A percentile compares a stretch with the other conserved stretches of the same genome.
Evolutionary conservation across 2,329 filamentous ascomycete species (phyloP).

Genomic region (Apiospora malaysiana): DNA sequence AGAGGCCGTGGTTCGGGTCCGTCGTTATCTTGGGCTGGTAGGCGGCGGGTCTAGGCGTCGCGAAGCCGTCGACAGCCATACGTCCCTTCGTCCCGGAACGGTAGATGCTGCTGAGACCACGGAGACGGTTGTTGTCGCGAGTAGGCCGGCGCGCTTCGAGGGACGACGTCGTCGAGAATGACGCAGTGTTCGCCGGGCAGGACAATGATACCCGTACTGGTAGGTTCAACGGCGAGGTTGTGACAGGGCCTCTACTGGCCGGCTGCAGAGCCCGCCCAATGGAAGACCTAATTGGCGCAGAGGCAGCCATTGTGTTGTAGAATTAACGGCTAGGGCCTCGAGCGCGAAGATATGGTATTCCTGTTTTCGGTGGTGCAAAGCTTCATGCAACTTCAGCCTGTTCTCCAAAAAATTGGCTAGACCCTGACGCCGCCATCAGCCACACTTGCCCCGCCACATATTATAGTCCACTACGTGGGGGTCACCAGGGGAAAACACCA

Average conservation of each 20-base stretch:
- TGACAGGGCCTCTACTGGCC: conserved; percentile 27
- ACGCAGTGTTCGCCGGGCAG: conserved; percentile 31
- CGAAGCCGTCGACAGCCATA: conserved; percentile 74
- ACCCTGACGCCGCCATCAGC: not conserved
- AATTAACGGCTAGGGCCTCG: conserved; percentile 24
- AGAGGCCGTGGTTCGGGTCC: conserved; percentile 84
- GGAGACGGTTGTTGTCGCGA: conserved; percentile 78
- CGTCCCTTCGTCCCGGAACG: conserved; percentile 76
- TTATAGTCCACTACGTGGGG: not conserved
- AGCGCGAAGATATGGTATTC: not conserved
- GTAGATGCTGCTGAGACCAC: conserved; percentile 82
- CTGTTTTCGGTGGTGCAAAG: conserved; percentile 18
- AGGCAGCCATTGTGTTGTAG: conserved; percentile 36
- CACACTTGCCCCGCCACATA: not conserved
- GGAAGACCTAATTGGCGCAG: conserved; percentile 37
- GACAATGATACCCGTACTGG: conserved; percentile 24
- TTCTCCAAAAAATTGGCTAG: conserved; percentile 16
- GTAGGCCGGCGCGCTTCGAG: conserved; percentile 40
- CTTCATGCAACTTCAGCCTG: not conserved
- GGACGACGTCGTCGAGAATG: conserved; percentile 41
- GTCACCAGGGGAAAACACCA: not conserved
- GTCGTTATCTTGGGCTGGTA: conserved; percentile 63
- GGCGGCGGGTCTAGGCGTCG: conserved; percentile 75
- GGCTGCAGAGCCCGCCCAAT: conserved; percentile 37
- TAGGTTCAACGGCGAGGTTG: conserved; percentile 26